These are phyloP conservation scores for Marasmius oreades DNA, from an alignment of 1,284 basidiomycete species.

Conservation along the genomic window DNA sequence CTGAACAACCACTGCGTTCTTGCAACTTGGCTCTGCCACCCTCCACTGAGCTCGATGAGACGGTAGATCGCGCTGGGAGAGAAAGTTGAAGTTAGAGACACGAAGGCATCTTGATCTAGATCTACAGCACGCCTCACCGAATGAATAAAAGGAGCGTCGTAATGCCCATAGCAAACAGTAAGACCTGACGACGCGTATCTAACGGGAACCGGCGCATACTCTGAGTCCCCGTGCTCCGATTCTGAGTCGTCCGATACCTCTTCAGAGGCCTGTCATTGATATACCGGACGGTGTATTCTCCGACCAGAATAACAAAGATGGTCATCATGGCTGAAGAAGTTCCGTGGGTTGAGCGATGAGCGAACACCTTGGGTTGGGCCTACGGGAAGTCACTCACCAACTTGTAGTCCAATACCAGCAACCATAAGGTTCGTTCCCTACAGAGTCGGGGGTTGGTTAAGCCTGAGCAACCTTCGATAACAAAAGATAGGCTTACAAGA, in stretches of 20 bases:
- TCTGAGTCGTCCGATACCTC: not conserved
- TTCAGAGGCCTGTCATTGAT: not conserved
- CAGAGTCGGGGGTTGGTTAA: too few species aligned
- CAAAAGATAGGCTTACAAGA: not conserved
- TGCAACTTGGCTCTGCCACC: slow-evolving; percentile 8
- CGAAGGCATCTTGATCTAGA: not conserved
- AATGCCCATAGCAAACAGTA: slow-evolving; percentile 1
- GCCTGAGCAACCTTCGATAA: too few species aligned
- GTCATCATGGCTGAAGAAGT: not conserved
- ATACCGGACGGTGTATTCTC: not conserved
- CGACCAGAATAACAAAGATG: not conserved
- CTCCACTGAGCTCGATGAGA: slow-evolving; percentile 7
- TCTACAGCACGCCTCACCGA: not conserved
- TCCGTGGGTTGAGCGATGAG: not conserved
- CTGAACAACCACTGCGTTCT: slow-evolving; percentile 10
- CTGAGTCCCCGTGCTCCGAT: not conserved
- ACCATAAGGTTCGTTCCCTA: slow-evolving; percentile 36
- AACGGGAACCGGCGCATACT: not conserved
- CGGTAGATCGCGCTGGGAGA: slow-evolving; percentile 8
- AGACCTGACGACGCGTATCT: not conserved
- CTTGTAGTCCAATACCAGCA: slow-evolving; percentile 28
- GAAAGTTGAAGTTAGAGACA: not conserved
- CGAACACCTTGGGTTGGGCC: not conserved
- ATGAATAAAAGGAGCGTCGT: slow-evolving; percentile 7
- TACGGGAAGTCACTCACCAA: slow-evolving; percentile 8